A percentile compares a stretch with the other conserved stretches of the same genome.
Conservation (phyloP, 768 basidiomycete species). For the Podaxis carcinomalis region DNA sequence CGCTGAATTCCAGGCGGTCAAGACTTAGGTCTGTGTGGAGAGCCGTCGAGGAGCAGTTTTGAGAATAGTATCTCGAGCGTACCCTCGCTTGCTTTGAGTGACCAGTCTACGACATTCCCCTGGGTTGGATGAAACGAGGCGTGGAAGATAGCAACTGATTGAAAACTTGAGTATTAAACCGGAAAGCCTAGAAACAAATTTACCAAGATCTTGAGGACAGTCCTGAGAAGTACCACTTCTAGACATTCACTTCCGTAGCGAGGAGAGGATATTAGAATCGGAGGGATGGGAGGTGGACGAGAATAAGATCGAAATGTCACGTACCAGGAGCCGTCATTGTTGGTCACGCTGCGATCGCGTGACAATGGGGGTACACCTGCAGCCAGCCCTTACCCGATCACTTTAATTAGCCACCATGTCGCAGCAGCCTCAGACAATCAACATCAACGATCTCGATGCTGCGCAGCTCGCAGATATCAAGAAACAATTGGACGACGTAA, state of each 20-base stretch:
- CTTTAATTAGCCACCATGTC: constrained; percentile 21
- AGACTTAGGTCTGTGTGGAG: constrained; percentile 53
- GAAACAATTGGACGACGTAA: constrained; percentile 88
- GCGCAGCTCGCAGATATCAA: constrained; percentile 86
- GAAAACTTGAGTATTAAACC: neutral
- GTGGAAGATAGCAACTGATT: constrained; percentile 79
- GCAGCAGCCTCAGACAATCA: constrained; percentile 56
- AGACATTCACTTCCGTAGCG: constrained; percentile 9
- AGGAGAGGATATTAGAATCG: constrained; percentile 7
- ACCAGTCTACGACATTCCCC: constrained; percentile 81
- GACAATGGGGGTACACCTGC: constrained; percentile 4
- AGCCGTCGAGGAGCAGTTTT: neutral
- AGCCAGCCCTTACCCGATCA: constrained; percentile 7
- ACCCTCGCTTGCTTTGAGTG: constrained; percentile 67
- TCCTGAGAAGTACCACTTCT: neutral
- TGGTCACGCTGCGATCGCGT: constrained; percentile 3
- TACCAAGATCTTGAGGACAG: constrained; percentile 12
- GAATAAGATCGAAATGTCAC: constrained; percentile 9
- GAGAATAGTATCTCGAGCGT: constrained; percentile 9
- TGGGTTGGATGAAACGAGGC: constrained; percentile 81
- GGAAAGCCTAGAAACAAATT: neutral
- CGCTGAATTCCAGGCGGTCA: constrained; percentile 74
- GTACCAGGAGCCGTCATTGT: neutral
- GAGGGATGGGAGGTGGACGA: constrained; percentile 4
- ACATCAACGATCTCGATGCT: constrained; percentile 78